Evolutionary conservation across 2,329 filamentous ascomycete genomes (phyloP).

Genomic region (Hymenoscyphus salicellus): DNA sequence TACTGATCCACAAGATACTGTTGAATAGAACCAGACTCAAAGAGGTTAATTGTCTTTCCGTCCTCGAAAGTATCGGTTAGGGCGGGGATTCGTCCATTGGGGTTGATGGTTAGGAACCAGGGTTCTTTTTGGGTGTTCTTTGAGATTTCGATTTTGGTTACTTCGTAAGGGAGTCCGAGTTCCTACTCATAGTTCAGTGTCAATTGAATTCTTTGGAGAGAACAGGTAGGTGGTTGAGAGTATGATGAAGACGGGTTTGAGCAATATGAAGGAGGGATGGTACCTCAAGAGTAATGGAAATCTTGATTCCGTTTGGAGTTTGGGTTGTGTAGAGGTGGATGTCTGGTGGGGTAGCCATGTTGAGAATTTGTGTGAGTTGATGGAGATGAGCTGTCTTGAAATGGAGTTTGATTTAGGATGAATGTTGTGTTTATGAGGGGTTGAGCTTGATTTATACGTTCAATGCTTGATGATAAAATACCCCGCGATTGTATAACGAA

Average conservation of each 20-base stretch:
- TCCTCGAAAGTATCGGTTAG: constrained; percentile 75
- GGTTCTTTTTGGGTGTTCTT: constrained; percentile 79
- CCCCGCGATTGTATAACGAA: background rate
- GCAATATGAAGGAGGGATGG: background rate
- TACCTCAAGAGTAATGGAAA: constrained; percentile 74
- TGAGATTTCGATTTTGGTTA: constrained; percentile 65
- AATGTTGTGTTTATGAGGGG: background rate
- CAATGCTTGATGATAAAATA: background rate
- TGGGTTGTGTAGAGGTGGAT: constrained; percentile 55
- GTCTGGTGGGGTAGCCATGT: constrained; percentile 41
- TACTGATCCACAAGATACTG: constrained; percentile 81
- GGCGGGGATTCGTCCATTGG: constrained; percentile 87
- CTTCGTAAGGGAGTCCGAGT: constrained; percentile 77
- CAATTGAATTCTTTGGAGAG: background rate
- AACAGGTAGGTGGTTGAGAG: background rate
- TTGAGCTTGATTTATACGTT: background rate
- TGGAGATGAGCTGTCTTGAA: constrained; percentile 26
- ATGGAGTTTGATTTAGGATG: background rate
- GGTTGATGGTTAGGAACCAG: constrained; percentile 90
- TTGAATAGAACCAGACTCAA: constrained; percentile 81
- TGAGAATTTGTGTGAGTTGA: constrained; percentile 32
- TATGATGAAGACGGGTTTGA: background rate
- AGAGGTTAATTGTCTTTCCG: constrained; percentile 70
- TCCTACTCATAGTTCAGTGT: constrained; percentile 44
- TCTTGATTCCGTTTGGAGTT: constrained; percentile 89